Conservation (phyloP, 139 green algal species). For the Zygnema cylindricum region DNA sequence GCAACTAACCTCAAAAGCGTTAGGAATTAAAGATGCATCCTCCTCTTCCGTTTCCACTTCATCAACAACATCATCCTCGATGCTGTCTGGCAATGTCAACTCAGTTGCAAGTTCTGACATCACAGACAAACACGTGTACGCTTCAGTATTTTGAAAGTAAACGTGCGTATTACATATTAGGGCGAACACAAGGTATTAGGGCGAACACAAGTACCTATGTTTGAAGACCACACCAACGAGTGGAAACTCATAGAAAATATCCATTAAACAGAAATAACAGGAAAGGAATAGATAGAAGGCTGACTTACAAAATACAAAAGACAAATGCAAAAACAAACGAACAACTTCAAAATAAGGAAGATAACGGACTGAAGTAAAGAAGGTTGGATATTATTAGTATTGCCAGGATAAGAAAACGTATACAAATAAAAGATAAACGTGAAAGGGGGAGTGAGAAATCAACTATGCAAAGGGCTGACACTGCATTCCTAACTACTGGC, state of each 20-base stretch:
- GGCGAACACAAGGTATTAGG: too few relatives aligned
- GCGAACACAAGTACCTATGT: not conserved
- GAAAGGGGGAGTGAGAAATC: not conserved
- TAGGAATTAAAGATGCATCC: not conserved
- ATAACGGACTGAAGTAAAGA: not conserved
- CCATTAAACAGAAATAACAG: not conserved
- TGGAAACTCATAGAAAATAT: not conserved
- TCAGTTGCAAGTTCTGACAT: not conserved
- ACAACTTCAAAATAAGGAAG: too few relatives aligned
- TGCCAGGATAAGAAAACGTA: not conserved
- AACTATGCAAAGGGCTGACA: not conserved
- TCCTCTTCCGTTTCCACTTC: not conserved
- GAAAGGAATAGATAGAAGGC: not conserved
- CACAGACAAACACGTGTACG: not conserved
- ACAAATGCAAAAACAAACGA: too few relatives aligned
- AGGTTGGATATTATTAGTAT: not conserved
- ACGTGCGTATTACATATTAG: too few relatives aligned
- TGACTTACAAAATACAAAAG: too few relatives aligned
- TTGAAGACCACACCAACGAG: not conserved
- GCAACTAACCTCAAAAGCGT: not conserved
- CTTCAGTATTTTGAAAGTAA: too few relatives aligned
- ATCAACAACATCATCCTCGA: not conserved
- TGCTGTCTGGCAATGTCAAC: not conserved
- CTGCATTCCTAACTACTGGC: not conserved
- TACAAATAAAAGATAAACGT: not conserved